phyloP scores from a whole-genome alignment of 176 grass and related monocot genomes.

The Chrysopogon serrulatus region DNA sequence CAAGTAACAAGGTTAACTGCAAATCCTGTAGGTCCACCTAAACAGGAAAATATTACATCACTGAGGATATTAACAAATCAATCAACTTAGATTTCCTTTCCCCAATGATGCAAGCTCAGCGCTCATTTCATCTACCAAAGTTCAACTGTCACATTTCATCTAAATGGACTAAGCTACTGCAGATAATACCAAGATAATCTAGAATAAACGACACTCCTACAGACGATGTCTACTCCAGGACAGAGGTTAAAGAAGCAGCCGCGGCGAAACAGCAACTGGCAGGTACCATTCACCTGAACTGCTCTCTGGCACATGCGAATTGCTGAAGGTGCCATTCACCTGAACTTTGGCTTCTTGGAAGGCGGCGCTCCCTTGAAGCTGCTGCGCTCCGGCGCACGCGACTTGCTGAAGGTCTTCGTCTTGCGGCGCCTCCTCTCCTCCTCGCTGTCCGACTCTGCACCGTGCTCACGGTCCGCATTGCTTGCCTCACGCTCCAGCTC shows the following conservation, averaged over 20 bases:
- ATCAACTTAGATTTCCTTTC: neutral
- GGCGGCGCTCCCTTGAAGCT: slow-evolving; percentile 35
- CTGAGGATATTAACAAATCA: neutral
- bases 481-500: slow-evolving; percentile 82
- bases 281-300: neutral
- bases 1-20: neutral
- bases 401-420: slow-evolving; percentile 41
- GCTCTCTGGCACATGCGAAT: no score
- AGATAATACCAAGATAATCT: neutral
- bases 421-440: slow-evolving; percentile 81
- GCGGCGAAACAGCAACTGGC: neutral
- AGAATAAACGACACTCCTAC: neutral
- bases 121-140: neutral
- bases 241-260: neutral
- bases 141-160: neutral
- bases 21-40: neutral
- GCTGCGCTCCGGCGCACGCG: slow-evolving; percentile 34
- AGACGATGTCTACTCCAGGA: neutral
- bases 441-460: slow-evolving; percentile 74
- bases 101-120: neutral
- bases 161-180: neutral
- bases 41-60: slow-evolving; percentile 6
- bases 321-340: slow-evolving; percentile 2
- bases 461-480: slow-evolving; percentile 66
- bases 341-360: slow-evolving; percentile 50